Evolutionary conservation across 179 eudicot genomes (phyloP), one percentile per base, ranked within the genome.

Genomic region (Silene noctiflora): DNA sequence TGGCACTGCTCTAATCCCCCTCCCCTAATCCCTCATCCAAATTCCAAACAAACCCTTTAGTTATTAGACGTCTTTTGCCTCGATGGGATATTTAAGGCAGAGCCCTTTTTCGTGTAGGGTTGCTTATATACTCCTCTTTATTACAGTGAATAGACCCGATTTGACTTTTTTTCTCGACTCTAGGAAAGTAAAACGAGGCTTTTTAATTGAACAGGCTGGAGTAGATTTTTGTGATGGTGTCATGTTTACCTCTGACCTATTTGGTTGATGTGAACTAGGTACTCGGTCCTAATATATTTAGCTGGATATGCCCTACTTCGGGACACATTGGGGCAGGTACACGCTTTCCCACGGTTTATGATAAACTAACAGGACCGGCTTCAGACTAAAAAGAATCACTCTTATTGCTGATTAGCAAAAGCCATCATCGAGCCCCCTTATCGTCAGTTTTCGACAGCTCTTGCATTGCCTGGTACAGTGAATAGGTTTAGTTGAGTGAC

Each of bases 301-400:
- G 83, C 83, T 94, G 98, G 97, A 65, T 86, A 60, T 94, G 87
- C 73, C 97, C 98, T 48, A 86, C 87, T 22, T 66, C 87, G 13
- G 59, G 84, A 44, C 91, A 91, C 84, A 73, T 89, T 64, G 97
- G 96, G 19, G 88, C 93, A 56, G 98, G 98, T 63, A 88, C 89
- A 83, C 89, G 89, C 71, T 92, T 86, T 80, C 88, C 80, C 72
- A 85, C 97, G 24, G 71, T 83, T 69, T 91, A 85, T 72, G 97
- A 92, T 80, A 85, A 87, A 69, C 55, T 60, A 22, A 44, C 78
- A 3, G 80, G 70, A 24, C 59, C 79, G 3, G 27, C 87, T 27
- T 85, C 91, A 67, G 75, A 86, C 60, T 83, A 87, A 69, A 74
- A 67, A 53, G 76, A 76, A 64, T 20, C 6, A 0, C 31, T 58